Conservation (phyloP, 225 moss, liverwort and hornwort species). For the Straminergon stramineum region DNA sequence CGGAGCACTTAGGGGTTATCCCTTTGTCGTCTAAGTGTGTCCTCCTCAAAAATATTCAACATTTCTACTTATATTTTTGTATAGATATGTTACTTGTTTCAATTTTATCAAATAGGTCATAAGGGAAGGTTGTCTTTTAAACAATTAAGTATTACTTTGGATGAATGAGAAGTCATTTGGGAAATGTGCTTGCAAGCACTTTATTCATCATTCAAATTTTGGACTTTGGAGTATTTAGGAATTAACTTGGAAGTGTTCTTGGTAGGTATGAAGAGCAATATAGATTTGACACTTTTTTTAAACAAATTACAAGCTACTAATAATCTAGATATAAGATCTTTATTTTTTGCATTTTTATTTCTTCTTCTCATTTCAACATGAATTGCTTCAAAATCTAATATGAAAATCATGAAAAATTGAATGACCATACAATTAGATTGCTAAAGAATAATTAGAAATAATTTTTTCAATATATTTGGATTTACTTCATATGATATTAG, state of each 20-base stretch:
- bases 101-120: background rate
- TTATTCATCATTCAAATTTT: too few relatives aligned
- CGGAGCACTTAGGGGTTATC: too few relatives aligned
- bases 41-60: too few relatives aligned
- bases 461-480: background rate
- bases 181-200: too few relatives aligned
- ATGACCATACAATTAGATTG: background rate
- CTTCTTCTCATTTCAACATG: background rate
- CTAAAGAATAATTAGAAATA: background rate
- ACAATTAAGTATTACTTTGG: too few relatives aligned
- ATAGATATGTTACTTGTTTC: background rate
- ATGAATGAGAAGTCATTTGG: too few relatives aligned
- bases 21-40: too few relatives aligned
- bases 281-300: background rate
- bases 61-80: too few relatives aligned
- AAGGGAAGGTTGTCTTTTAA: too few relatives aligned
- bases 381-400: background rate
- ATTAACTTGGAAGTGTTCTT: background rate
- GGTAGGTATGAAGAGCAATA: background rate
- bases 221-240: too few relatives aligned
- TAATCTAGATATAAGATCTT: background rate
- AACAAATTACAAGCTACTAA: background rate
- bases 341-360: background rate
- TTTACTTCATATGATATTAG: background rate
- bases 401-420: background rate